Evolutionary conservation across 208 protist genomes (phyloP).

Genomic region (Strigomonas culicis): DNA sequence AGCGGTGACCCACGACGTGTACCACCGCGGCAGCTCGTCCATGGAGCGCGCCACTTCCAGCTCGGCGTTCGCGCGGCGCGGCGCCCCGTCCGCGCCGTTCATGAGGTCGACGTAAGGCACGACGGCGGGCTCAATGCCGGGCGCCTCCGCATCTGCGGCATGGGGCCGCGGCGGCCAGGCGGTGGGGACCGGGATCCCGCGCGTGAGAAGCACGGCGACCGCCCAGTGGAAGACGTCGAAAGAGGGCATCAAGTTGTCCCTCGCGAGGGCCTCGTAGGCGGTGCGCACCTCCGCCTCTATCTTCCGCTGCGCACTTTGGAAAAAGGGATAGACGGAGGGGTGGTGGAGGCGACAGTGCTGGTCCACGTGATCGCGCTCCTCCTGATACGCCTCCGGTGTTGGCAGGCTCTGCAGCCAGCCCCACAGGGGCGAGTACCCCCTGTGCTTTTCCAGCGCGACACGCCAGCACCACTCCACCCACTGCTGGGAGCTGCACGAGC

Average conservation of each 20-base stretch:
- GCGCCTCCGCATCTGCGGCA: background rate
- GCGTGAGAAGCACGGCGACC: conserved; percentile 57
- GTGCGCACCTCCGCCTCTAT: conserved; percentile 42
- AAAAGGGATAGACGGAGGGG: conserved; percentile 52
- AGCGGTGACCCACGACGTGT: conserved; percentile 32
- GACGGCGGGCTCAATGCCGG: background rate
- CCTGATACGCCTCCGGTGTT: conserved; percentile 25
- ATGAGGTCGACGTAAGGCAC: conserved; percentile 72
- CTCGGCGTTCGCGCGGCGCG: conserved; percentile 45
- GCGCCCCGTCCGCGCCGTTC: conserved; percentile 43
- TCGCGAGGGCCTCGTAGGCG: conserved; percentile 36
- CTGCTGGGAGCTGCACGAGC: conserved; percentile 15
- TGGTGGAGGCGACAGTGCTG: conserved; percentile 65
- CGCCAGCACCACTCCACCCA: conserved; percentile 80
- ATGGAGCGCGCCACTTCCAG: conserved; percentile 60
- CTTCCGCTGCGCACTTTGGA: conserved; percentile 21
- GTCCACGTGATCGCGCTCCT: conserved; percentile 31
- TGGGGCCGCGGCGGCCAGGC: background rate
- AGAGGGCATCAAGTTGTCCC: conserved; percentile 44
- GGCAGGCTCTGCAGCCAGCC: conserved; percentile 80
- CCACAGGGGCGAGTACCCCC: conserved; percentile 70
- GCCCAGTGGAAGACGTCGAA: conserved; percentile 46
- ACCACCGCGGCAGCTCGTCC: conserved; percentile 71
- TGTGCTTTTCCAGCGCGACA: conserved; percentile 71
- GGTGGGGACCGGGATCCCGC: conserved; percentile 16